Evolutionary conservation across 2,329 filamentous ascomycete species (phyloP).

Genomic region (Purpureocillium lavendulum): DNA sequence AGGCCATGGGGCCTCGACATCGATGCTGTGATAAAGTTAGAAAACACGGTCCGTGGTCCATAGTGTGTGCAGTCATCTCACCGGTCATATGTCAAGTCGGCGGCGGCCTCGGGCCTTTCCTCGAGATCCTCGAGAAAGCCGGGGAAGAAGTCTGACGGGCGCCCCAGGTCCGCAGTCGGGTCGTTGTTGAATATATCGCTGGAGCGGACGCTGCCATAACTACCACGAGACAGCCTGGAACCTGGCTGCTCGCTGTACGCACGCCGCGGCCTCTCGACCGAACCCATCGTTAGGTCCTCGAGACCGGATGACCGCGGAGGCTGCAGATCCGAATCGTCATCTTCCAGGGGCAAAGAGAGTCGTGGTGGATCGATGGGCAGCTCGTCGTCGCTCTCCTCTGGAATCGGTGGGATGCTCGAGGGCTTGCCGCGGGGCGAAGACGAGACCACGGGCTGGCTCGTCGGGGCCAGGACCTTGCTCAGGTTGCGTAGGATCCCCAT

Average conservation of each 20-base stretch:
- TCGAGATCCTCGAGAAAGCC: slow-evolving; percentile 35
- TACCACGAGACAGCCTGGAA: slow-evolving; percentile 41
- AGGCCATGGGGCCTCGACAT: slow-evolving; percentile 31
- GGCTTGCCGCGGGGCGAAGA: slow-evolving; percentile 31
- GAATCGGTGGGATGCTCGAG: slow-evolving; percentile 18
- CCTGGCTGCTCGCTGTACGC: slow-evolving; percentile 35
- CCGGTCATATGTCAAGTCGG: slow-evolving; percentile 36
- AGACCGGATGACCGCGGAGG: slow-evolving; percentile 46
- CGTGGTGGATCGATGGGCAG: slow-evolving; percentile 41
- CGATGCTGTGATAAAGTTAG: slow-evolving; percentile 15
- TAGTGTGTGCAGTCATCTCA: slow-evolving; percentile 12
- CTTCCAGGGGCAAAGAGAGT: slow-evolving; percentile 45
- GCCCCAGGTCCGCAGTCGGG: slow-evolving; percentile 30
- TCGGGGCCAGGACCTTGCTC: slow-evolving; percentile 43
- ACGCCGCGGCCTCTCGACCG: slow-evolving; percentile 51
- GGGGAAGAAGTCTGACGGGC: slow-evolving; percentile 46
- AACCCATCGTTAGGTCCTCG: slow-evolving; percentile 50
- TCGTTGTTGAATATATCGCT: slow-evolving; percentile 42
- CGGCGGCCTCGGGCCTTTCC: slow-evolving; percentile 25
- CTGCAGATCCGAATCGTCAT: slow-evolving; percentile 41
- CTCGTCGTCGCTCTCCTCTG: slow-evolving; percentile 29
- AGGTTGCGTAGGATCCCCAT: slow-evolving; percentile 45
- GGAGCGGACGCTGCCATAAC: slow-evolving; percentile 42
- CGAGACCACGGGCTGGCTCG: slow-evolving; percentile 32
- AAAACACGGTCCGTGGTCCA: not conserved